phyloP scores from a whole-genome alignment of 2,329 filamentous ascomycete genomes.

The Cladobotryum mycophilum region DNA sequence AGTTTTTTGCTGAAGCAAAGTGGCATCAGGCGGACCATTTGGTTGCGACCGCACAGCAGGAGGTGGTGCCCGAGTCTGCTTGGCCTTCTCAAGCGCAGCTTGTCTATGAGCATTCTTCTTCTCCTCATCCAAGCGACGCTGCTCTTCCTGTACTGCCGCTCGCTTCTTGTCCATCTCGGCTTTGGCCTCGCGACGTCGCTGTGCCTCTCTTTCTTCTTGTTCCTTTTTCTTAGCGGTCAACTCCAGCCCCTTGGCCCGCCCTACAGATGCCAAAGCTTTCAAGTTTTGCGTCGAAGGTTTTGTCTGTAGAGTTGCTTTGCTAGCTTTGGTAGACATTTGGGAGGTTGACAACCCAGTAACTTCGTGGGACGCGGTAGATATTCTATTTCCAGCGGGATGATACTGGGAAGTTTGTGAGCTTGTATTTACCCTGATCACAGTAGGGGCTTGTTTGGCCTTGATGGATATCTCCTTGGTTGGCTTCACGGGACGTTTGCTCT shows the following conservation, averaged over 20 bases:
- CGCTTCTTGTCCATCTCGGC: slow-evolving; percentile 74
- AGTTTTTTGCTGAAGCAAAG: slow-evolving; percentile 24
- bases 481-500: slow-evolving; percentile 54
- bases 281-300: slow-evolving; percentile 54
- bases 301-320: slow-evolving; percentile 57
- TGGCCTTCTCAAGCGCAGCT: slow-evolving; percentile 57
- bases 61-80: slow-evolving; percentile 57
- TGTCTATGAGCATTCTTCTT: slow-evolving; percentile 62
- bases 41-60: slow-evolving; percentile 52
- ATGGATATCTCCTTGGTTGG: slow-evolving; percentile 52
- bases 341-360: slow-evolving; percentile 23
- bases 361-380: slow-evolving; percentile 53
- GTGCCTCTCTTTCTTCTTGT: slow-evolving; percentile 72
- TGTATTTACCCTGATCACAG: slow-evolving; percentile 65
- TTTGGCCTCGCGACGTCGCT: slow-evolving; percentile 75
- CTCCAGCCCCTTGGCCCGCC: slow-evolving; percentile 65
- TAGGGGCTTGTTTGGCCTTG: slow-evolving; percentile 60
- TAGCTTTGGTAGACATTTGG: slow-evolving; percentile 53
- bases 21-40: slow-evolving; percentile 44
- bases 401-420: slow-evolving; percentile 56
- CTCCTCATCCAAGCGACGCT: slow-evolving; percentile 57
- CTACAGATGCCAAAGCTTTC: slow-evolving; percentile 53
- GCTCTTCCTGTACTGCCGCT: slow-evolving; percentile 59
- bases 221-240: slow-evolving; percentile 77
- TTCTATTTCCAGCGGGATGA: slow-evolving; percentile 44